A percentile compares a stretch with the other conserved stretches of the same genome.
These are phyloP conservation scores for Sporothrix pseudoabietina DNA, from an alignment of 2,329 filamentous ascomycete genomes.

Conservation along the genomic window DNA sequence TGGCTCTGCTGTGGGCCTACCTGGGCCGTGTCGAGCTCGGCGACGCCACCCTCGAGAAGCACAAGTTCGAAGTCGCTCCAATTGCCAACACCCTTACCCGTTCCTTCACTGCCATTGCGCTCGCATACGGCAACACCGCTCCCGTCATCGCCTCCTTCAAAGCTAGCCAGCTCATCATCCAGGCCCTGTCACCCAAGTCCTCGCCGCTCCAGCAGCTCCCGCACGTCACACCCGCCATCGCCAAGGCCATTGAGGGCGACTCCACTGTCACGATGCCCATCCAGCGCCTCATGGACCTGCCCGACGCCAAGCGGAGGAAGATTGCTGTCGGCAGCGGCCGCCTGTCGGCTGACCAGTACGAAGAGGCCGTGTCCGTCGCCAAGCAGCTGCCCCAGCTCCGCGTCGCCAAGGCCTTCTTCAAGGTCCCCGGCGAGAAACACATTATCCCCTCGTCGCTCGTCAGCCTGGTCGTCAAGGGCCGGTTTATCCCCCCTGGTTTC, in stretches of 20 bases:
- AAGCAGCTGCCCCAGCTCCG: slow-evolving; percentile 81
- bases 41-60: slow-evolving; percentile 73
- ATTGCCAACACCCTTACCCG: slow-evolving; percentile 83
- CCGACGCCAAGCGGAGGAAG: slow-evolving; percentile 71
- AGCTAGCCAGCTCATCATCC: slow-evolving; percentile 82
- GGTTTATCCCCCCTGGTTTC: slow-evolving; percentile 81
- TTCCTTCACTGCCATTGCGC: slow-evolving; percentile 80
- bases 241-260: slow-evolving; percentile 70
- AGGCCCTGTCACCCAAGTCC: slow-evolving; percentile 79
- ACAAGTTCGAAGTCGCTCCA: slow-evolving; percentile 88
- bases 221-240: slow-evolving; percentile 71
- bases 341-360: slow-evolving; percentile 75
- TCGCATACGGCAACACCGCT: slow-evolving; percentile 81
- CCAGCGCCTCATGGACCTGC: slow-evolving; percentile 84
- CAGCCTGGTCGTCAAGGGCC: slow-evolving; percentile 91
- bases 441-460: slow-evolving; percentile 92
- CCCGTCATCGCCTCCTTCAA: slow-evolving; percentile 82
- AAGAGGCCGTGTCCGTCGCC: slow-evolving; percentile 72
- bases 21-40: slow-evolving; percentile 84
- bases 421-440: slow-evolving; percentile 90
- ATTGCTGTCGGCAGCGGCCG: slow-evolving; percentile 71
- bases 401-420: slow-evolving; percentile 95
- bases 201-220: slow-evolving; percentile 92
- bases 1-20: slow-evolving; percentile 93
- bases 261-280: slow-evolving; percentile 75